Percentiles rank a stretch among this genome's conserved stretches.
Conservation (phyloP, 768 basidiomycete species). For the Rickenella mellea region DNA sequence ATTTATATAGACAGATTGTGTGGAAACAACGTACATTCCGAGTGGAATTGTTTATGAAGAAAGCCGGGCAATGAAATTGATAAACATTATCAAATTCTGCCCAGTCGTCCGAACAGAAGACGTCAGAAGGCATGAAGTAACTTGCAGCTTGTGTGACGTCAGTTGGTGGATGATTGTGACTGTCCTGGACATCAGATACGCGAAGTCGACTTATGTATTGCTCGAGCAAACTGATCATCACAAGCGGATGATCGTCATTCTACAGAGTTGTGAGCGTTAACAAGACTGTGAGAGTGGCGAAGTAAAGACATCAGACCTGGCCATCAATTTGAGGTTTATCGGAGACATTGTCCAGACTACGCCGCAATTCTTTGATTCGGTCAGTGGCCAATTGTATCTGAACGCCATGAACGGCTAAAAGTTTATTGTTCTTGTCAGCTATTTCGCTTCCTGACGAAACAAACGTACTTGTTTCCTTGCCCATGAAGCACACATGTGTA, state of each 20-base stretch:
- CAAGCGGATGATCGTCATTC: conserved; percentile 20
- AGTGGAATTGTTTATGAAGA: conserved; percentile 66
- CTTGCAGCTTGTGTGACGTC: no score
- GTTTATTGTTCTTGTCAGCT: no score
- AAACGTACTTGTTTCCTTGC: conserved; percentile 61
- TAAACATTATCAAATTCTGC: conserved; percentile 84
- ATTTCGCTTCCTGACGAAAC: no score
- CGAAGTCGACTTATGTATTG: conserved; percentile 50
- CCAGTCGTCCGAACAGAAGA: conserved; percentile 62
- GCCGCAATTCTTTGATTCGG: conserved; percentile 42
- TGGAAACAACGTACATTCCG: conserved; percentile 71
- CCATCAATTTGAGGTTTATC: not conserved
- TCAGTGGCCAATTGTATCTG: conserved; percentile 51
- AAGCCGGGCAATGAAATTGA: conserved; percentile 78
- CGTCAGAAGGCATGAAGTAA: conserved; percentile 61
- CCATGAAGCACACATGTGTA: conserved; percentile 75
- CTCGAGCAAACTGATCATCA: conserved; percentile 51
- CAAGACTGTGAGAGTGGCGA: conserved; percentile 7
- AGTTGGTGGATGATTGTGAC: conserved; percentile 12
- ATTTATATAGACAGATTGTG: no score
- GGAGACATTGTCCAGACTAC: conserved; percentile 4
- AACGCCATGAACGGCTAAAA: conserved; percentile 48
- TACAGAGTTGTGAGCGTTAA: no score
- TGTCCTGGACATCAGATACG: conserved; percentile 24
- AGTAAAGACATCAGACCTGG: conserved; percentile 7